Conservation (phyloP, 257 asterid species). For the Solanum pinnatisectum region DNA sequence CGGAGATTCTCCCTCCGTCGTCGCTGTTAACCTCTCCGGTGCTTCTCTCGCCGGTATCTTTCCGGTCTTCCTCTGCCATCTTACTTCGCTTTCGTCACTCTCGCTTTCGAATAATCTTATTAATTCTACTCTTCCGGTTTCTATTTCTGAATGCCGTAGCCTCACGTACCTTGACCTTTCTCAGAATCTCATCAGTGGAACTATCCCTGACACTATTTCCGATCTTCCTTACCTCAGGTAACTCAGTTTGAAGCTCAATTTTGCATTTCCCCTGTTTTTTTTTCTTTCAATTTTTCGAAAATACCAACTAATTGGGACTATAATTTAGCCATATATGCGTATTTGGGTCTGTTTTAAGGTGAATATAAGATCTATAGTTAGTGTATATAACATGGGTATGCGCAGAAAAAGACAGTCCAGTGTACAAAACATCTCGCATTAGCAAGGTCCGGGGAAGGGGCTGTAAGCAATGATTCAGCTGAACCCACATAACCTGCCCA, state of each 20-base stretch:
- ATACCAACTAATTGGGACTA: neutral
- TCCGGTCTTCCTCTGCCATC: slow-evolving; percentile 45
- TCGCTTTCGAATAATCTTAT: slow-evolving; percentile 35
- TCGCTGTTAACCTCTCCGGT: slow-evolving; percentile 28
- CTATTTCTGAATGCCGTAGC: slow-evolving; percentile 45
- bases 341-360: neutral
- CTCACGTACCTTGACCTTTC: slow-evolving; percentile 57
- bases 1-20: slow-evolving; percentile 19
- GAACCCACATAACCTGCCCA: rapidly evolving
- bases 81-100: slow-evolving; percentile 36
- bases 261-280: neutral
- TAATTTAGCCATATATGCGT: neutral
- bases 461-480: neutral
- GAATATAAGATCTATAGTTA: neutral
- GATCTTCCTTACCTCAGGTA: slow-evolving; percentile 71
- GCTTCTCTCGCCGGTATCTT: slow-evolving; percentile 52
- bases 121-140: slow-evolving; percentile 41
- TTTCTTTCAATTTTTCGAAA: neutral
- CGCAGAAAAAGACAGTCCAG: neutral
- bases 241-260: neutral
- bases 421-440: neutral
- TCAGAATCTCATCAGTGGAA: slow-evolving; percentile 48
- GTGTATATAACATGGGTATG: neutral
- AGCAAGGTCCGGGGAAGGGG: neutral
- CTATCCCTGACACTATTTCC: slow-evolving; percentile 47